Evolutionary conservation across 441 rosid genomes (phyloP).

Genomic region (Pelargonium myrrhifolium): DNA sequence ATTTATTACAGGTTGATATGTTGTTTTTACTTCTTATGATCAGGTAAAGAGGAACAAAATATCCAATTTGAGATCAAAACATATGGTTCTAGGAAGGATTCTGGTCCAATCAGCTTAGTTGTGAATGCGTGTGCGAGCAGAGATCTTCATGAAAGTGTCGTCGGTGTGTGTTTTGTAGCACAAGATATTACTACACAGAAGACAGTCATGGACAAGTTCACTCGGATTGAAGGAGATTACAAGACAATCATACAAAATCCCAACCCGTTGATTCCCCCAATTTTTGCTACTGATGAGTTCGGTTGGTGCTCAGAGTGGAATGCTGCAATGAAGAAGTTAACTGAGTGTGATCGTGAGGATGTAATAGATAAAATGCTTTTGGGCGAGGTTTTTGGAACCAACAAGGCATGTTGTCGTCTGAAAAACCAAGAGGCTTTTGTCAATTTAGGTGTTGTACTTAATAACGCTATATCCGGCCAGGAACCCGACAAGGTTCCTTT

Average conservation of each 20-base stretch:
- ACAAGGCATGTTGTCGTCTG: slow-evolving; percentile 47
- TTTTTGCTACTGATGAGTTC: slow-evolving; percentile 55
- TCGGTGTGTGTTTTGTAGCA: slow-evolving; percentile 75
- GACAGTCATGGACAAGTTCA: slow-evolving; percentile 42
- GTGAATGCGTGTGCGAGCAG: slow-evolving; percentile 72
- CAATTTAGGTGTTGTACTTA: slow-evolving; percentile 50
- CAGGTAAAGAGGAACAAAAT: slow-evolving; percentile 66
- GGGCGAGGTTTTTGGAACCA: slow-evolving; percentile 63
- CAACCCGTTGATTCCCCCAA: slow-evolving; percentile 69
- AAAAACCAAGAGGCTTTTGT: slow-evolving; percentile 61
- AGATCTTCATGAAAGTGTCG: slow-evolving; percentile 43
- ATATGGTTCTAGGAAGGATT: slow-evolving; percentile 36
- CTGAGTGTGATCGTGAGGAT: slow-evolving; percentile 69
- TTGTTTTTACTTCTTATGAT: not conserved
- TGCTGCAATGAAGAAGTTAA: slow-evolving; percentile 65
- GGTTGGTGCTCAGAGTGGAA: slow-evolving; percentile 83
- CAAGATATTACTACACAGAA: slow-evolving; percentile 73
- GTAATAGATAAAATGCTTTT: slow-evolving; percentile 49
- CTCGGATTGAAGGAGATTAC: slow-evolving; percentile 62
- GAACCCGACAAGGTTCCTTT: slow-evolving; percentile 49
- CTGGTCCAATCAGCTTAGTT: slow-evolving; percentile 45
- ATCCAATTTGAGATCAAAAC: slow-evolving; percentile 59
- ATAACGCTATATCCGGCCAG: slow-evolving; percentile 47
- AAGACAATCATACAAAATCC: slow-evolving; percentile 58
- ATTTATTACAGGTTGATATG: too few relatives aligned